Conservation (phyloP, 2,329 filamentous ascomycete genomes). For the Trichoderma semiorbis region DNA sequence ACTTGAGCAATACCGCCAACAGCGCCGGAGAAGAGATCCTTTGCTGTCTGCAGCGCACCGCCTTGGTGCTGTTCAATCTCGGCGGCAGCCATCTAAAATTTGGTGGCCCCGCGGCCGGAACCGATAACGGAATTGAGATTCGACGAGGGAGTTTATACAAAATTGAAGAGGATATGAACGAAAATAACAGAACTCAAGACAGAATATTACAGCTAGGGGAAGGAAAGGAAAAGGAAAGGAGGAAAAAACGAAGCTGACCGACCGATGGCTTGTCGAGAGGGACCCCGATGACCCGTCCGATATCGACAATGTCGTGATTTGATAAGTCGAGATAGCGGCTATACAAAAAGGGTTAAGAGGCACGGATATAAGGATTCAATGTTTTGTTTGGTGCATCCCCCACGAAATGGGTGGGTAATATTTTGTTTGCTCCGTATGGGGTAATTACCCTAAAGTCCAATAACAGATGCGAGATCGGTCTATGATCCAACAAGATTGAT, state of each 20-base stretch:
- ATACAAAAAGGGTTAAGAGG: neutral
- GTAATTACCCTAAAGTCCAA: neutral
- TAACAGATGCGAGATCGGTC: neutral
- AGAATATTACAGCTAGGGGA: neutral
- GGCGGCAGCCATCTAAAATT: slow-evolving; percentile 22
- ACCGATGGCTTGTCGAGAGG: neutral
- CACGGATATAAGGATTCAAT: neutral
- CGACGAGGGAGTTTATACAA: neutral
- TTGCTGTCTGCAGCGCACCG: slow-evolving; percentile 60
- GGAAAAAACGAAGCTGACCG: neutral
- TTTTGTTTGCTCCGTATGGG: neutral
- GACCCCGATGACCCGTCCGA: slow-evolving; percentile 23
- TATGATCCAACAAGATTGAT: neutral
- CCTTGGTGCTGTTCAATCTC: slow-evolving; percentile 36
- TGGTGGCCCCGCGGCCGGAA: neutral
- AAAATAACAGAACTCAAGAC: neutral
- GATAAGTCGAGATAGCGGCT: neutral
- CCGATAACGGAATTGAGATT: neutral
- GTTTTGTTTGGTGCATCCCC: neutral
- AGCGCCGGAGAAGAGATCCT: slow-evolving; percentile 89
- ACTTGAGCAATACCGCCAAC: slow-evolving; percentile 93
- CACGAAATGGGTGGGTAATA: slow-evolving; percentile 6
- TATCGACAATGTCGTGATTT: slow-evolving; percentile 23
- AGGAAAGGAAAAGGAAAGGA: slow-evolving; percentile 15
- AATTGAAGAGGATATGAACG: neutral